Evolutionary conservation across 2,329 filamentous ascomycete genomes (phyloP).

Genomic region (Fusarium metavorans): DNA sequence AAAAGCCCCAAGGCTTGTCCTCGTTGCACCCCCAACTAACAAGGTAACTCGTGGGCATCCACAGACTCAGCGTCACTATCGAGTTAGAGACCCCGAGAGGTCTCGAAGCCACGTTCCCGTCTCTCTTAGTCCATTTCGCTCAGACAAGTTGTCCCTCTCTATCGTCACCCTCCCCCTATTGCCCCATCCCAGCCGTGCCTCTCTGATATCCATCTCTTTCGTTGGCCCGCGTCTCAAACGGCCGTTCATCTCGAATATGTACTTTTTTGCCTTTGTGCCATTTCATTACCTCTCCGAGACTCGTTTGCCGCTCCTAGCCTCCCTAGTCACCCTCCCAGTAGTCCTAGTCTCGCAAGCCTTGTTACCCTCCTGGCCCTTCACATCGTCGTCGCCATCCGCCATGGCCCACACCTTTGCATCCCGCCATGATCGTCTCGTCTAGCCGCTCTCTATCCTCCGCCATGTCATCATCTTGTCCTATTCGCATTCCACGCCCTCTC

Average conservation of each 20-base stretch:
- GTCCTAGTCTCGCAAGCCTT: conserved; percentile 45
- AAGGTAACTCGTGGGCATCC: conserved; percentile 39
- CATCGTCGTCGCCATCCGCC: conserved; percentile 44
- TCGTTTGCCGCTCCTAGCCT: conserved; percentile 48
- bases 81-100: conserved; percentile 28
- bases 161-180: conserved; percentile 45
- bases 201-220: conserved; percentile 32
- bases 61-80: conserved; percentile 42
- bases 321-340: conserved; percentile 39
- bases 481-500: conserved; percentile 44
- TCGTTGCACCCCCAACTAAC: conserved; percentile 41
- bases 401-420: conserved; percentile 51
- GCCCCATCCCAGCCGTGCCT: conserved; percentile 33
- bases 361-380: conserved; percentile 30
- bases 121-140: conserved; percentile 30
- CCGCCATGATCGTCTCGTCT: conserved; percentile 50
- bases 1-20: conserved; percentile 25
- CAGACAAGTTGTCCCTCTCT: conserved; percentile 33
- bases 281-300: conserved; percentile 29
- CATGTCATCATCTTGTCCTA: conserved; percentile 51
- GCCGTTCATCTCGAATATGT: conserved; percentile 28
- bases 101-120: conserved; percentile 42
- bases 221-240: conserved; percentile 42
- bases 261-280: conserved; percentile 28
- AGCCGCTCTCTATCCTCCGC: conserved; percentile 45